Percentiles rank a stretch among this genome's conserved stretches.
These are phyloP conservation scores for Aspergillus neotritici DNA, from an alignment of 2,329 filamentous ascomycete species.

Conservation along the genomic window DNA sequence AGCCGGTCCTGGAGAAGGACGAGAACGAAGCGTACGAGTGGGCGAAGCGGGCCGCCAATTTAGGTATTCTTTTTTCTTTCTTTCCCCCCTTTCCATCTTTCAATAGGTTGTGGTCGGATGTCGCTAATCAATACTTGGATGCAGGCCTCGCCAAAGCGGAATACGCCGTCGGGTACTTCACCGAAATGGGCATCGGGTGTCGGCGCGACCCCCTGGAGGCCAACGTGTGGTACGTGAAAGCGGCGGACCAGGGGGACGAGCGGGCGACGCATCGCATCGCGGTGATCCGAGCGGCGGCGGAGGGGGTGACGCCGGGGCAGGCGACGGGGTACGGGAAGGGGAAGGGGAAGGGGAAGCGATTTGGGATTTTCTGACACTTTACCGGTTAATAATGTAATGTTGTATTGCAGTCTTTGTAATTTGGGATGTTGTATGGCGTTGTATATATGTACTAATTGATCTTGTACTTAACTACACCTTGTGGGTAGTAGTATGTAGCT, in stretches of 20 bases:
- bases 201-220: constrained; percentile 90
- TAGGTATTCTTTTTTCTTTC: too few relatives aligned
- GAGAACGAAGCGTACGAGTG: constrained; percentile 96
- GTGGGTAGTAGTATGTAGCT: too few relatives aligned
- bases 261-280: constrained; percentile 80
- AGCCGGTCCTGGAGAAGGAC: constrained; percentile 87
- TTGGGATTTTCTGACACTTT: not conserved
- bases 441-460: too few relatives aligned
- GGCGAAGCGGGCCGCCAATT: constrained; percentile 79
- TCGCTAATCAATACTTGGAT: not conserved
- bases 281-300: constrained; percentile 78
- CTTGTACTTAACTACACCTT: too few relatives aligned
- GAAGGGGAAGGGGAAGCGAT: constrained; percentile 8
- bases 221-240: constrained; percentile 97
- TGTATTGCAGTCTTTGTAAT: too few relatives aligned
- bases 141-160: constrained; percentile 61
- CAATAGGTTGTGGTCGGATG: too few relatives aligned
- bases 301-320: constrained; percentile 41
- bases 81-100: not conserved
- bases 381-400: too few relatives aligned
- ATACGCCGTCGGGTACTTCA: constrained; percentile 94
- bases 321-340: constrained; percentile 18
- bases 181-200: constrained; percentile 96
- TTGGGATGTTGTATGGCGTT: too few relatives aligned
- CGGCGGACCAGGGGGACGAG: constrained; percentile 85